Conservation (phyloP, 495 filamentous ascomycete genomes). For the Aspergillus haitiensis region DNA sequence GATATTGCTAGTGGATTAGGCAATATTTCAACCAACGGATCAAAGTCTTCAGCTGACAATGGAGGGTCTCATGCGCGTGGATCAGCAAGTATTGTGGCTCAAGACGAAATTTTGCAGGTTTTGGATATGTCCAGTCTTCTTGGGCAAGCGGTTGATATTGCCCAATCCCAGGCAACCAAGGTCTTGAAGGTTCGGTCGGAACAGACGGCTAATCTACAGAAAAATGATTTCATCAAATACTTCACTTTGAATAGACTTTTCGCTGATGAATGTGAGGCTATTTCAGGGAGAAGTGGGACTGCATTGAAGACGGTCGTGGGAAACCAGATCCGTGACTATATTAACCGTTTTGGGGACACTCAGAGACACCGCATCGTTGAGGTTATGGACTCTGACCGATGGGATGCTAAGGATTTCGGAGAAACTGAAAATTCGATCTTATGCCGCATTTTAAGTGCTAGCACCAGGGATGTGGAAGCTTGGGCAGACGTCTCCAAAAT, state of each 20-base stretch:
- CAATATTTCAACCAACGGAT: conserved; percentile 23
- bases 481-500: conserved; percentile 75
- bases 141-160: conserved; percentile 88
- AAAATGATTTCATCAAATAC: conserved; percentile 82
- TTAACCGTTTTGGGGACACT: conserved; percentile 68
- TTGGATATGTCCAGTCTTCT: conserved; percentile 94
- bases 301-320: conserved; percentile 86
- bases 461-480: conserved; percentile 72
- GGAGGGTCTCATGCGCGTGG: conserved; percentile 4
- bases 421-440: conserved; percentile 65
- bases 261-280: conserved; percentile 94
- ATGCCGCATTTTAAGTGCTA: conserved; percentile 67
- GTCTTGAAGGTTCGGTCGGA: conserved; percentile 89
- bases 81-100: conserved; percentile 43
- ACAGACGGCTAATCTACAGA: conserved; percentile 69
- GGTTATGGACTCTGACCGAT: conserved; percentile 84
- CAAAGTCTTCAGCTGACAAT: conserved; percentile 13
- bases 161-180: conserved; percentile 88
- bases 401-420: conserved; percentile 85
- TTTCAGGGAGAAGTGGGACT: conserved; percentile 83
- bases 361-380: conserved; percentile 79
- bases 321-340: conserved; percentile 87
- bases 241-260: conserved; percentile 93
- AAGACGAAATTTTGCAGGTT: conserved; percentile 80
- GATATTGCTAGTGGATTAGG: conserved; percentile 85